Evolutionary conservation across 139 green algal species (phyloP).

Genomic region (Ostreobium quekettii): DNA sequence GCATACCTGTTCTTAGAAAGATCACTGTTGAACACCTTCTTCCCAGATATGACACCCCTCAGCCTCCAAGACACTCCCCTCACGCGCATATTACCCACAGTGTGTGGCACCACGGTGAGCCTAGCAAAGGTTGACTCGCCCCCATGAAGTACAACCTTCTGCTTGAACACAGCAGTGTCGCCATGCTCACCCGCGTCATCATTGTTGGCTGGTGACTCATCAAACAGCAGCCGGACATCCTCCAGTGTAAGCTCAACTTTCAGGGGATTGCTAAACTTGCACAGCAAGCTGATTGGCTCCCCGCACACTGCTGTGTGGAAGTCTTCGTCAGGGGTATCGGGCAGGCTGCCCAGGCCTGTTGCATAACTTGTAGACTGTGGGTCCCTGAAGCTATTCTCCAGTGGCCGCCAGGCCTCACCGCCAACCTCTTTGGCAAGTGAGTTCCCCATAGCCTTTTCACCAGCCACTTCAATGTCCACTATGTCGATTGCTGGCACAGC

Average conservation of each 20-base stretch:
- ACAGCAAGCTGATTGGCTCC: not conserved
- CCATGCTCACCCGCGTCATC: not conserved
- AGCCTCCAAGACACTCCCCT: conserved; percentile 16
- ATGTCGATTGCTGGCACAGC: not conserved
- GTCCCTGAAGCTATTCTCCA: conserved; percentile 9
- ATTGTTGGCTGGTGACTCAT: conserved; percentile 8
- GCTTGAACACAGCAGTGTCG: not conserved
- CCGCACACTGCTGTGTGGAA: not conserved
- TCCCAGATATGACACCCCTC: conserved; percentile 7
- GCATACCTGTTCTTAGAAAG: too few species aligned
- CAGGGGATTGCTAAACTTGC: conserved; percentile 14
- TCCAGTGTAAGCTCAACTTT: not conserved
- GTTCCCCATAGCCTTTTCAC: not conserved
- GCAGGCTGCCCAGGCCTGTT: not conserved
- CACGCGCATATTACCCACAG: conserved; percentile 1
- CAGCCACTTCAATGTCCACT: not conserved
- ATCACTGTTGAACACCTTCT: conserved; percentile 10
- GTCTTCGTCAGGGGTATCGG: not conserved
- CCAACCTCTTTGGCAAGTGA: not conserved
- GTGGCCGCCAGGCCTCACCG: not conserved
- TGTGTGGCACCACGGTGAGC: conserved; percentile 1
- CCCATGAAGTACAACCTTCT: not conserved
- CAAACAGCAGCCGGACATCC: conserved; percentile 4
- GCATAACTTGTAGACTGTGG: not conserved
- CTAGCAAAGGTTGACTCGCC: not conserved